These are phyloP conservation scores for Plasmodium gonderi DNA, from an alignment of 169 alveolate species.

Conservation along the genomic window DNA sequence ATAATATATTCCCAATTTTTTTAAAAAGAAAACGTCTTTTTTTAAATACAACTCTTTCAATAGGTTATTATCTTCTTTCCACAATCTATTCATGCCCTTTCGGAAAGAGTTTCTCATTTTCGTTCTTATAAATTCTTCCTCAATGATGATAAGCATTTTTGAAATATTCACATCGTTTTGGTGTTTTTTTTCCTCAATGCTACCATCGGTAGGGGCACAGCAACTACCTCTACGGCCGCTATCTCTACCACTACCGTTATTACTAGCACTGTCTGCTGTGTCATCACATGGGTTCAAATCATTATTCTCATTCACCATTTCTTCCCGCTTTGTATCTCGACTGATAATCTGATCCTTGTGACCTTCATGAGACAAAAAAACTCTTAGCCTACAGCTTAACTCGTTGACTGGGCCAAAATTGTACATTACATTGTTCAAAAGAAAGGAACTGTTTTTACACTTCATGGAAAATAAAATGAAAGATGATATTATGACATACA, in stretches of 20 bases:
- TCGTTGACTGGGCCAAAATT: slow-evolving; percentile 5
- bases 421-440: slow-evolving; percentile 33
- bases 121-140: slow-evolving; percentile 70
- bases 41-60: slow-evolving; percentile 34
- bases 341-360: too few relatives aligned
- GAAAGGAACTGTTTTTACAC: slow-evolving; percentile 38
- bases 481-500: slow-evolving; percentile 40
- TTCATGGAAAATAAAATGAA: slow-evolving; percentile 59
- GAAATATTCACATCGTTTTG: neutral
- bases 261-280: too few relatives aligned
- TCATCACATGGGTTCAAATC: too few relatives aligned
- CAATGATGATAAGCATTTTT: slow-evolving; percentile 46
- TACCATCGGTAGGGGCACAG: neutral
- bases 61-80: slow-evolving; percentile 14
- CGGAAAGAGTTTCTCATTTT: slow-evolving; percentile 70
- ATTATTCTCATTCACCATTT: neutral
- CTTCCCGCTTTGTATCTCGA: neutral
- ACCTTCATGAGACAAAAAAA: neutral
- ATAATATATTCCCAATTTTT: slow-evolving; percentile 65
- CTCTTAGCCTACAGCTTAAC: slow-evolving; percentile 1
- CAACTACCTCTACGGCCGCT: too few relatives aligned
- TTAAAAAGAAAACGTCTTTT: slow-evolving; percentile 49
- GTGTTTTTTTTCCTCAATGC: neutral
- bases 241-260: too few relatives aligned
- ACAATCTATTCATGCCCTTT: neutral